Base-by-base conservation (phyloP, 140 eudicot genomes). In the Bidens hawaiensis region DNA sequence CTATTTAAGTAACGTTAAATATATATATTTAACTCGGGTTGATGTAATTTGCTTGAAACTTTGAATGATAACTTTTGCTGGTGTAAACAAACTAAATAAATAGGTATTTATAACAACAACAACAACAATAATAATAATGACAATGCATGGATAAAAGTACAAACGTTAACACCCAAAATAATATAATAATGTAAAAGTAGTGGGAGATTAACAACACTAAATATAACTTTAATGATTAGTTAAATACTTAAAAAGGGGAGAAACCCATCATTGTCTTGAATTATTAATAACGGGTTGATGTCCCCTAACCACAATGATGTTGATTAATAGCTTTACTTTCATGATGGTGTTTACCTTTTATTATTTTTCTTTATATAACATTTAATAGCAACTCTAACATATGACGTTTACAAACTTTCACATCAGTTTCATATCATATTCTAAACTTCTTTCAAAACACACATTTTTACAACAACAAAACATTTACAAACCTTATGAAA, bases 321-420 rank as follows among this genome's bases (percentile, higher is more conserved):
- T 60, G 53, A 70, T 70, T 34, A 60, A 16, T 34, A 24, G 68
- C 68, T 60, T 70, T 69, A 31, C 30, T 15, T 58, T 36, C 42
- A 68, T 42, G 65, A 55, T 41, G 31, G 5, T 34, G n/a, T n/a
- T n/a, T n/a, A n/a, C n/a, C n/a, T n/a, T n/a, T n/a, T n/a, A n/a
- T 40, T 67, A 26, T 48, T 9, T 15, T 5, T 1, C 23, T 11
- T 26, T 54, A 25, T 51, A 11, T 17, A 46, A 46, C 18, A 16
- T 23, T 25, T 26, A 13, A 38, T n/a, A n/a, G n/a, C n/a, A n/a
- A 11, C 38, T 31, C 8, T 31, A 6, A 31, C 3, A 38, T 12
- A 12, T 38, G 2, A n/a, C n/a, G n/a, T n/a, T n/a, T n/a, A n/a
- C n/a, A n/a, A n/a, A n/a, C n/a, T n/a, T n/a, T n/a, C n/a, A n/a